These are phyloP conservation scores for Penicillium sp. DNA, from an alignment of 2,329 filamentous ascomycete genomes.

Conservation along the genomic window DNA sequence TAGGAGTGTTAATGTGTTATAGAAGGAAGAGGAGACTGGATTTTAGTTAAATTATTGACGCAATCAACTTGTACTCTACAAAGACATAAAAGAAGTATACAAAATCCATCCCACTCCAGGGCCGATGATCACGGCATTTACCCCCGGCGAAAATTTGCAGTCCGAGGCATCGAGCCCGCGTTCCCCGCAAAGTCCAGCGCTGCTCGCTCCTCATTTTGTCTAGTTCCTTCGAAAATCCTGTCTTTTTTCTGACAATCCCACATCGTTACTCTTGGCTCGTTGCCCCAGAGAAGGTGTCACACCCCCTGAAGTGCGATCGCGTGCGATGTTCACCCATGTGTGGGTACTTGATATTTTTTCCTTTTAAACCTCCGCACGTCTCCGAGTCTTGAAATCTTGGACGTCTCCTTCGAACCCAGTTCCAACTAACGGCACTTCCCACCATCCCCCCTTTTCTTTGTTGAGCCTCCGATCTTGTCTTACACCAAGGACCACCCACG, in stretches of 20 bases:
- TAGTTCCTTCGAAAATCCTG: conserved; percentile 15
- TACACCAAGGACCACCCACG: conserved; percentile 10
- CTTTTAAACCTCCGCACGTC: conserved; percentile 25
- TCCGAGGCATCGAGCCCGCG: conserved; percentile 19
- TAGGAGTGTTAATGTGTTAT: neutral
- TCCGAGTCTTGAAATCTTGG: conserved; percentile 19
- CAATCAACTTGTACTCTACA: too few relatives aligned
- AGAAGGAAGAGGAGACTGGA: neutral
- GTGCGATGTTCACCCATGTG: conserved; percentile 31
- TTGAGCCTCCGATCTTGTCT: conserved; percentile 8
- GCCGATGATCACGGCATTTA: neutral
- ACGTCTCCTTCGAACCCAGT: neutral
- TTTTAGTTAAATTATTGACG: neutral
- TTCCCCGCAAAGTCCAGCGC: conserved; percentile 26
- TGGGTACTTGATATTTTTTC: conserved; percentile 32
- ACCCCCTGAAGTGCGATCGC: conserved; percentile 20
- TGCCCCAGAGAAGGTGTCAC: neutral
- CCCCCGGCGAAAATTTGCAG: conserved; percentile 29
- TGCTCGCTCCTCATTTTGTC: conserved; percentile 20
- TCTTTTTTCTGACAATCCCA: neutral
- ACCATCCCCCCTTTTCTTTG: neutral
- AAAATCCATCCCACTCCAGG: neutral
- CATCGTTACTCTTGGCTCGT: neutral
- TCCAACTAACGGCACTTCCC: neutral
- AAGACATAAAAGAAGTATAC: neutral